phyloP scores from a whole-genome alignment of 345 rosid genomes.

The Kandelia obovata region DNA sequence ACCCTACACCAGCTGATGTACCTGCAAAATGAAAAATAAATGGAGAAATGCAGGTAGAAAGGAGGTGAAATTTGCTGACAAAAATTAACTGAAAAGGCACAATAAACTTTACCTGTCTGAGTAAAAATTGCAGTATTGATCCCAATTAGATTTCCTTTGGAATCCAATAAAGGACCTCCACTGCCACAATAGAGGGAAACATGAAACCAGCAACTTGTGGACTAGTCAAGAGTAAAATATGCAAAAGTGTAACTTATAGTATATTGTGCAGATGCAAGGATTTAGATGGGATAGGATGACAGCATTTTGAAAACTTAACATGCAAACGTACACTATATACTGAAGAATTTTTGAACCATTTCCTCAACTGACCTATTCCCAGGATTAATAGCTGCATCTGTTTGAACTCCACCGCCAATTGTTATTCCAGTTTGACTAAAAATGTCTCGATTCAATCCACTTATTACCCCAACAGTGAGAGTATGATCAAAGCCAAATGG shows the following conservation, averaged over 20 bases:
- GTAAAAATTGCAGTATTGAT: conserved; percentile 92
- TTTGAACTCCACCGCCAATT: conserved; percentile 94
- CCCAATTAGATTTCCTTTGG: conserved; percentile 87
- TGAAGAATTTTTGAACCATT: background rate
- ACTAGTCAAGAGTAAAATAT: background rate
- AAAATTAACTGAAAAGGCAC: background rate
- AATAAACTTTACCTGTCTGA: conserved; percentile 60
- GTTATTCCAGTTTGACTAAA: conserved; percentile 90
- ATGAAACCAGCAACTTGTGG: background rate
- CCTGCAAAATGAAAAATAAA: conserved; percentile 39
- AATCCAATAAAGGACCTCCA: conserved; percentile 91
- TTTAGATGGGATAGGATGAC: too few species aligned
- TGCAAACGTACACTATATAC: too few species aligned
- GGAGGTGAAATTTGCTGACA: background rate
- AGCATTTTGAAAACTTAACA: too few species aligned
- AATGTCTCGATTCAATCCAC: conserved; percentile 89
- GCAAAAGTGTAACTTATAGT: too few species aligned
- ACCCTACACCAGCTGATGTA: conserved; percentile 94
- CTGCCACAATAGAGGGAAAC: conserved; percentile 37
- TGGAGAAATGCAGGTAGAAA: background rate
- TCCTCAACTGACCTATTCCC: conserved; percentile 67
- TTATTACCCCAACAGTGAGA: conserved; percentile 87
- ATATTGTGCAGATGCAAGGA: too few species aligned
- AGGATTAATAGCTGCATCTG: conserved; percentile 98
- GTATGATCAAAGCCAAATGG: conserved; percentile 98